Conservation (phyloP, 805 yeast genomes). For the Danielozyma ontarioensis region DNA sequence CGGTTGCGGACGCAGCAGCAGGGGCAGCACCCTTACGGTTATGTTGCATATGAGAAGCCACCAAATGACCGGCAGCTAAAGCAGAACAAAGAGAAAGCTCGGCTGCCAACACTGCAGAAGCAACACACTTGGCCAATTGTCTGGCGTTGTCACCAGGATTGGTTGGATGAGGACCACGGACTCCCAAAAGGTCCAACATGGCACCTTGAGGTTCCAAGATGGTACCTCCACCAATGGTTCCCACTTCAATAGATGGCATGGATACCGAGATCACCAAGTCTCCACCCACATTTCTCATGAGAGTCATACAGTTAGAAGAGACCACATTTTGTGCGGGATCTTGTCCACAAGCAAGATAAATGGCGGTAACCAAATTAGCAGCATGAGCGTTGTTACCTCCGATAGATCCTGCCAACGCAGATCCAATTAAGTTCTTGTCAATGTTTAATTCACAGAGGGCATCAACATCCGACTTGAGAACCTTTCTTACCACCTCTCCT, state of each 20-base stretch:
- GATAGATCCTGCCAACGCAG: constrained; percentile 97
- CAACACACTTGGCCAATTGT: constrained; percentile 87
- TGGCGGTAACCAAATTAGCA: constrained; percentile 92
- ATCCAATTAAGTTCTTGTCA: constrained; percentile 86
- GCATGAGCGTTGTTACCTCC: constrained; percentile 99
- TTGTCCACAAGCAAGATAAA: constrained; percentile 93
- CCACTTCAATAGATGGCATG: constrained; percentile 98
- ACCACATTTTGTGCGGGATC: constrained; percentile 99
- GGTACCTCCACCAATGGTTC: constrained; percentile 99
- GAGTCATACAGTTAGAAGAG: constrained; percentile 93
- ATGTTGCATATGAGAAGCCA: constrained; percentile 94
- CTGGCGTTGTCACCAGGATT: constrained; percentile 93
- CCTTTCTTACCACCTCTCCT: constrained; percentile 68
- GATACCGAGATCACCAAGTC: constrained; percentile 91
- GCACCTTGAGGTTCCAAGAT: constrained; percentile 95
- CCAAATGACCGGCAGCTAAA: constrained; percentile 96
- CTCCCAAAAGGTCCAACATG: constrained; percentile 90
- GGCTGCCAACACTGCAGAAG: constrained; percentile 93
- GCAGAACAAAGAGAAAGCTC: constrained; percentile 94
- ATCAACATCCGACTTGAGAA: constrained; percentile 86
- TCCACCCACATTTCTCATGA: constrained; percentile 75
- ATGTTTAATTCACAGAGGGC: constrained; percentile 88
- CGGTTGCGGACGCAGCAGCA: constrained; percentile 13
- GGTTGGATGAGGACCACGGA: constrained; percentile 91
- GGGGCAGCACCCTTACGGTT: constrained; percentile 66